Conservation (phyloP, 75 land plant genomes). For the Picea glauca region DNA sequence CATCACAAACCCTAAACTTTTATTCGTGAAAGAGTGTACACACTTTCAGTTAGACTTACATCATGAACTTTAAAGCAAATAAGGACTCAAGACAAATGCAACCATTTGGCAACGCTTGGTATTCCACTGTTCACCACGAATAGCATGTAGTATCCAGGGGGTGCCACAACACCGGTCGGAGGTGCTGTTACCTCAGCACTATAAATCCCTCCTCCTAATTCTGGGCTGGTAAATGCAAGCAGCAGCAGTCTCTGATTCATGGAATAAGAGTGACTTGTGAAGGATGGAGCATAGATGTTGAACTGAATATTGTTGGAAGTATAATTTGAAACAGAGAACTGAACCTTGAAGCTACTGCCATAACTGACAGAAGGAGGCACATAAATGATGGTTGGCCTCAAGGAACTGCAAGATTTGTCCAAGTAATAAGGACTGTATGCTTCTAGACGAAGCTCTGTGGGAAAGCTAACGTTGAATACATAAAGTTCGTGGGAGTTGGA, state of each 20-base stretch:
- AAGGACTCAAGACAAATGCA: conserved; percentile 7
- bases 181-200: conserved; percentile 14
- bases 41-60: too few relatives aligned
- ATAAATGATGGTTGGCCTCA: conserved; percentile 3
- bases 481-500: conserved; percentile 10
- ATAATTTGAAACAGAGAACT: not conserved
- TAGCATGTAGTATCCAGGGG: conserved; percentile 18
- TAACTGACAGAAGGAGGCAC: conserved; percentile 9
- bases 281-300: conserved; percentile 11
- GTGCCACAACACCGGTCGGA: conserved; percentile 20
- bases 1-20: too few relatives aligned
- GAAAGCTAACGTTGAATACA: not conserved
- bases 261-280: conserved; percentile 28
- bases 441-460: conserved; percentile 13
- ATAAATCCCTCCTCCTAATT: not conserved
- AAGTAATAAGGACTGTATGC: conserved; percentile 11
- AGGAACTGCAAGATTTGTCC: not conserved
- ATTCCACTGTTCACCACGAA: conserved; percentile 14
- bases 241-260: conserved; percentile 13
- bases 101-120: conserved; percentile 22
- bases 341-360: conserved; percentile 10
- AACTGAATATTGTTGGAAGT: conserved; percentile 1
- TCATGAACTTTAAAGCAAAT: too few relatives aligned
- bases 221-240: not conserved
- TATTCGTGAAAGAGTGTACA: too few relatives aligned